These are phyloP conservation scores for Globisporangium orthogonon DNA, from an alignment of 352 stramenopile species.

Conservation along the genomic window DNA sequence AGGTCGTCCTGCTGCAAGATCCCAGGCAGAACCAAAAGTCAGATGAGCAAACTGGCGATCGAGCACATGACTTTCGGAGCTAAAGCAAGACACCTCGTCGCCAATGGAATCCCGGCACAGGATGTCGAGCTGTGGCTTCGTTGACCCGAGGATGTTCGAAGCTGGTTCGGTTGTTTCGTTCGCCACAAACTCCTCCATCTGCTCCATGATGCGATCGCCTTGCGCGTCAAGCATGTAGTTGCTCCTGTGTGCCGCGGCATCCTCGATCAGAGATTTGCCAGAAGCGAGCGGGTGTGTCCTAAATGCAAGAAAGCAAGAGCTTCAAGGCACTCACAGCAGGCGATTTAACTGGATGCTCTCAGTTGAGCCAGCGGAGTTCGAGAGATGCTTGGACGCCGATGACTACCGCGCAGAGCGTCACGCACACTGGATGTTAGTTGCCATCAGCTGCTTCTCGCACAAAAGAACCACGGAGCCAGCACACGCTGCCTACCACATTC, in stretches of 20 bases:
- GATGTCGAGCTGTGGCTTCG: background rate
- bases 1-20: background rate
- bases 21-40: background rate
- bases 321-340: slow-evolving; percentile 21
- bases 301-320: background rate
- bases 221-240: slow-evolving; percentile 43
- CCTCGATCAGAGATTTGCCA: background rate
- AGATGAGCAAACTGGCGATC: background rate
- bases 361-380: background rate
- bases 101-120: background rate
- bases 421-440: background rate
- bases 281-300: background rate
- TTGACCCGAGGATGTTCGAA: background rate
- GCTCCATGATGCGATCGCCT: slow-evolving; percentile 37
- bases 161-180: slow-evolving; percentile 1
- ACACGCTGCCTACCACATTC: slow-evolving; percentile 1
- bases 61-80: background rate
- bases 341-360: slow-evolving; percentile 29
- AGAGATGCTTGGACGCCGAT: background rate
- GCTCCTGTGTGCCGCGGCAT: slow-evolving; percentile 15
- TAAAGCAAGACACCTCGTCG: slow-evolving; percentile 2
- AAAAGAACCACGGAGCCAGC: background rate
- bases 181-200: slow-evolving; percentile 35
- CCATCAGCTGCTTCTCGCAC: background rate
- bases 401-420: background rate